Conservation (phyloP, 768 basidiomycete genomes). For the Kwoniella sp. region DNA sequence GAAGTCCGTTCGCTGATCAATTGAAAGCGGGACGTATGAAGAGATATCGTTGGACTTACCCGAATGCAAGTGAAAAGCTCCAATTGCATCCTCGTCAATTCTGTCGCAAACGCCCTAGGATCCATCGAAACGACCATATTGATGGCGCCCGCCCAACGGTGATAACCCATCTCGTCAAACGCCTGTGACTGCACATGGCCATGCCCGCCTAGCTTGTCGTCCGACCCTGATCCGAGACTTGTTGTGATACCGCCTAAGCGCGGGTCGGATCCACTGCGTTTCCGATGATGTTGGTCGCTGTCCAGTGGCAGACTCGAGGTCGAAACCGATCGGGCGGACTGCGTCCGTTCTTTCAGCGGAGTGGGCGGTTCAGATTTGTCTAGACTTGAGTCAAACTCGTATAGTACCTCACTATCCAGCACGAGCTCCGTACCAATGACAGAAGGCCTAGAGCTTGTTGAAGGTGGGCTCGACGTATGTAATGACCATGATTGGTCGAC, state of each 20-base stretch:
- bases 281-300: not conserved
- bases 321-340: slow-evolving; percentile 13
- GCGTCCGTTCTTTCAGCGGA: not conserved
- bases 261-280: not conserved
- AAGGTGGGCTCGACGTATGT: not conserved
- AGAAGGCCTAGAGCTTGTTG: not conserved
- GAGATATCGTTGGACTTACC: slow-evolving; percentile 59
- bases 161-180: slow-evolving; percentile 9
- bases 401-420: slow-evolving; percentile 24
- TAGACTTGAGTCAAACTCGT: slow-evolving; percentile 25
- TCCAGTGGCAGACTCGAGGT: slow-evolving; percentile 16
- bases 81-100: slow-evolving; percentile 77
- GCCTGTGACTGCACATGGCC: slow-evolving; percentile 9
- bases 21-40: not conserved
- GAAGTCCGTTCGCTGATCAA: no score
- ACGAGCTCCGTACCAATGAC: slow-evolving; percentile 20
- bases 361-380: slow-evolving; percentile 18
- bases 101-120: slow-evolving; percentile 69
- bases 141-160: slow-evolving; percentile 8
- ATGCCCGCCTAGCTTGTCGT: not conserved
- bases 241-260: not conserved
- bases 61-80: slow-evolving; percentile 73
- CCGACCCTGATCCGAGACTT: not conserved
- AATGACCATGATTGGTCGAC: slow-evolving; percentile 49
- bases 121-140: slow-evolving; percentile 24